A percentile compares a stretch with the other conserved stretches of the same genome.
phyloP scores from a whole-genome alignment of 306 rosid species.

The Oxytropis ochrocephala region DNA sequence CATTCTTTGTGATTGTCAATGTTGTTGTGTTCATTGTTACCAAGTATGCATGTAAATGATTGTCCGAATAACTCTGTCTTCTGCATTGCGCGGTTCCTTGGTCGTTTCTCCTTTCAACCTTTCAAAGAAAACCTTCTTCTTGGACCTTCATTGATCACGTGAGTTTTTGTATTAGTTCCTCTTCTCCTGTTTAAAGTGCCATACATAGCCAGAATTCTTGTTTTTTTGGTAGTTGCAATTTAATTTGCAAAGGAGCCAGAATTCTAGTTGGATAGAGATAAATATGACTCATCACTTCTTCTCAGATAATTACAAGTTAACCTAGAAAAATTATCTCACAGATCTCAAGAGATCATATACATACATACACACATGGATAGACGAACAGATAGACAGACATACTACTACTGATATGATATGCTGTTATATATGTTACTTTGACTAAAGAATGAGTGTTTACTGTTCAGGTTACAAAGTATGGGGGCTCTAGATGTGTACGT shows the following conservation, averaged over 20 bases:
- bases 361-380: too few species aligned
- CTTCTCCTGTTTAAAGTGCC: neutral
- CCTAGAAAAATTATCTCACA: neutral
- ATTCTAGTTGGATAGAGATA: neutral
- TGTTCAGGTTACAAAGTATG: conserved; percentile 69
- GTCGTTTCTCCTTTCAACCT: conserved; percentile 90
- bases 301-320: neutral
- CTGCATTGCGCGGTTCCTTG: conserved; percentile 64
- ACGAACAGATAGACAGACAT: too few species aligned
- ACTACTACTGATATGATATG: neutral
- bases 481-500: conserved; percentile 74
- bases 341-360: neutral
- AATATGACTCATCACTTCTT: neutral
- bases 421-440: neutral
- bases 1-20: conserved; percentile 59
- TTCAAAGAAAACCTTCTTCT: conserved; percentile 85
- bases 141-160: conserved; percentile 84
- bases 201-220: neutral
- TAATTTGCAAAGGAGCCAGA: too few species aligned
- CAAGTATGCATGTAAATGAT: conserved; percentile 80
- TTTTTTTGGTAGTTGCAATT: too few species aligned
- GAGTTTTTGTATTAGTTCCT: conserved; percentile 15
- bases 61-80: conserved; percentile 73
- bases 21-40: conserved; percentile 50
- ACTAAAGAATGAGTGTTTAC: conserved; percentile 9